Percentiles rank a stretch among this genome's conserved stretches.
phyloP scores from a whole-genome alignment of 495 filamentous ascomycete species.

The Aspergillus coremiiformis region DNA sequence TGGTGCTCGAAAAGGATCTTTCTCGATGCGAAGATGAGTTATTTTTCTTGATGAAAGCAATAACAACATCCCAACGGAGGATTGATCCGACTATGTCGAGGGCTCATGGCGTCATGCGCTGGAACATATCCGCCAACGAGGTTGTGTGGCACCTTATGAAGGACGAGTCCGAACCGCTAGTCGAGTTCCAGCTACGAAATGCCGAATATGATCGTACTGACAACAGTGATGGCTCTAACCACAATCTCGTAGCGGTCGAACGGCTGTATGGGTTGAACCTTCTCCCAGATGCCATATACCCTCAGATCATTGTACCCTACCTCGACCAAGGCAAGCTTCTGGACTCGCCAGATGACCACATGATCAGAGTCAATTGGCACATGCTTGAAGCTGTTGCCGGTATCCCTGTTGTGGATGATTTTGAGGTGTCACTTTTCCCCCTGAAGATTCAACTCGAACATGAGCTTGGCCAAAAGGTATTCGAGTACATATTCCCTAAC shows the following conservation, averaged over 20 bases:
- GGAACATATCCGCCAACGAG: conserved; percentile 83
- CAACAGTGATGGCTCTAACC: conserved; percentile 92
- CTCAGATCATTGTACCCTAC: conserved; percentile 89
- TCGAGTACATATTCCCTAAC: conserved; percentile 96
- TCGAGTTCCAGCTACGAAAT: conserved; percentile 85
- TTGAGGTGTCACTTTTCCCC: conserved; percentile 89
- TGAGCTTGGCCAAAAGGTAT: conserved; percentile 87
- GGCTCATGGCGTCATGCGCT: conserved; percentile 71
- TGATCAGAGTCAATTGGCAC: conserved; percentile 91
- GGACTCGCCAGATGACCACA: conserved; percentile 52
- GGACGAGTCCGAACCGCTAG: conserved; percentile 77
- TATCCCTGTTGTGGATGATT: conserved; percentile 94
- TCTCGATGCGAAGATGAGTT: conserved; percentile 89
- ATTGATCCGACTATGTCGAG: conserved; percentile 57
- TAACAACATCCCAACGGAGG: conserved; percentile 89
- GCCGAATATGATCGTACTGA: conserved; percentile 90
- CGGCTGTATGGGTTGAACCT: conserved; percentile 80
- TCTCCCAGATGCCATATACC: conserved; percentile 84
- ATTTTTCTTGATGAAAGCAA: conserved; percentile 99
- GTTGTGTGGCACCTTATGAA: conserved; percentile 95
- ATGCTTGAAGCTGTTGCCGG: conserved; percentile 98
- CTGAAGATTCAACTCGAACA: conserved; percentile 90
- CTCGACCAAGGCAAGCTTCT: conserved; percentile 53
- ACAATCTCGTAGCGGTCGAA: conserved; percentile 82
- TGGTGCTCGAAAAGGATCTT: conserved; percentile 80